Evolutionary conservation across 768 basidiomycete species (phyloP).

Genomic region (Suillus weaverae): DNA sequence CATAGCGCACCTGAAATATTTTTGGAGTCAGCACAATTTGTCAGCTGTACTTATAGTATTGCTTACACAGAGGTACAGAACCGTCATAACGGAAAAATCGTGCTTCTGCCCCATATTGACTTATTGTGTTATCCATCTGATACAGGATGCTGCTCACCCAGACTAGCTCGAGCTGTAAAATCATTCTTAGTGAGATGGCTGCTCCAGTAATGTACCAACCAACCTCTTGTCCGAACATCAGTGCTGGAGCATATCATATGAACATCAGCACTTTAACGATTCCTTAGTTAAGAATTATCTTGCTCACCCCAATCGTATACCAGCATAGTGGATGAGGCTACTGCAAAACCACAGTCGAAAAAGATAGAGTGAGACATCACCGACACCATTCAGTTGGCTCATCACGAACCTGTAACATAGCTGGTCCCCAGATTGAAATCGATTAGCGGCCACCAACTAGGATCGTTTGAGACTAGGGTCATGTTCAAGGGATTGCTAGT

Average conservation of each 20-base stretch:
- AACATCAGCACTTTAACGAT: background rate
- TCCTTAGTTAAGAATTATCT: background rate
- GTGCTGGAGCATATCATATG: background rate
- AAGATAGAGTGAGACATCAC: background rate
- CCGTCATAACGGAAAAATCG: background rate
- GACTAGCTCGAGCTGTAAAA: background rate
- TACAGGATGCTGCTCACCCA: background rate
- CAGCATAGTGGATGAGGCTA: background rate
- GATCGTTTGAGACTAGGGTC: background rate
- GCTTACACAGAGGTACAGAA: background rate
- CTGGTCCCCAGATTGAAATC: fast-evolving
- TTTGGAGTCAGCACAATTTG: background rate
- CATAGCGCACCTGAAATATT: background rate
- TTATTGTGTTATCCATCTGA: background rate
- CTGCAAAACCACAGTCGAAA: background rate
- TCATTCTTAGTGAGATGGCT: background rate
- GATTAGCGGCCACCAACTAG: background rate
- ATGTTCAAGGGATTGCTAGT: background rate
- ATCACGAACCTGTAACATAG: background rate
- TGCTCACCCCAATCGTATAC: background rate
- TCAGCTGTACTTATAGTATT: no score
- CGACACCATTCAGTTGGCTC: background rate
- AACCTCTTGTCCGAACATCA: background rate
- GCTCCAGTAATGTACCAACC: background rate
- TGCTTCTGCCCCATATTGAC: background rate